phyloP scores from a whole-genome alignment of 345 rosid species.

The Aegle marmelos region DNA sequence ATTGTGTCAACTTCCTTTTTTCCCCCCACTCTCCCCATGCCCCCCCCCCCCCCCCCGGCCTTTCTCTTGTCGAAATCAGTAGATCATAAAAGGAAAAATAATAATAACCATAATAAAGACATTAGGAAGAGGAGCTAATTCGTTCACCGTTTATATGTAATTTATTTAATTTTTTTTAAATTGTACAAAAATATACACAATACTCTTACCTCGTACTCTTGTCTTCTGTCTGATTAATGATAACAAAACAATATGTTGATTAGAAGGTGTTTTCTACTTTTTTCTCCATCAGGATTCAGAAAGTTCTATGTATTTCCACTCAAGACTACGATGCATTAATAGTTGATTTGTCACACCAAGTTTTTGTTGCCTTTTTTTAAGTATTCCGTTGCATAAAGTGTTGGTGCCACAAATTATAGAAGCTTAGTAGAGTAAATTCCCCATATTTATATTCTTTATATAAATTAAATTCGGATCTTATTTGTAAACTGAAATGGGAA shows the following conservation, averaged over 20 bases:
- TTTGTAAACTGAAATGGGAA: background rate
- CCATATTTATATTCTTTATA: no score
- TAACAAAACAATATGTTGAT: background rate
- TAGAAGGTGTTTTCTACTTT: no score
- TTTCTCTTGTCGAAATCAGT: background rate
- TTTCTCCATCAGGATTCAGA: no score
- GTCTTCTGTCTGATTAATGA: background rate
- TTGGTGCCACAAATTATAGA: no score
- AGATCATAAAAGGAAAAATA: background rate
- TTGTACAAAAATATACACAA: conserved; percentile 13
- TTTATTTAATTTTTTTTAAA: background rate
- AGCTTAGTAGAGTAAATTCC: no score
- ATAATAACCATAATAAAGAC: background rate
- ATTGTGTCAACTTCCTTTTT: background rate
- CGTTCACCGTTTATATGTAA: conserved; percentile 10
- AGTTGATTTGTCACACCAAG: no score
- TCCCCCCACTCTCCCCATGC: no score
- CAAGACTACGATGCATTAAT: no score
- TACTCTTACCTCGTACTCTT: background rate
- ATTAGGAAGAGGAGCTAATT: background rate
- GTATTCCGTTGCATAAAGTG: no score
- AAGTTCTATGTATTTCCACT: no score
- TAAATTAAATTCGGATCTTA: background rate
- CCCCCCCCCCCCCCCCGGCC: no score
- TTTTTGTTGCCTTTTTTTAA: no score